phyloP scores from a whole-genome alignment of 148 eudicot genomes.

The Dysphania ambrosioides region DNA sequence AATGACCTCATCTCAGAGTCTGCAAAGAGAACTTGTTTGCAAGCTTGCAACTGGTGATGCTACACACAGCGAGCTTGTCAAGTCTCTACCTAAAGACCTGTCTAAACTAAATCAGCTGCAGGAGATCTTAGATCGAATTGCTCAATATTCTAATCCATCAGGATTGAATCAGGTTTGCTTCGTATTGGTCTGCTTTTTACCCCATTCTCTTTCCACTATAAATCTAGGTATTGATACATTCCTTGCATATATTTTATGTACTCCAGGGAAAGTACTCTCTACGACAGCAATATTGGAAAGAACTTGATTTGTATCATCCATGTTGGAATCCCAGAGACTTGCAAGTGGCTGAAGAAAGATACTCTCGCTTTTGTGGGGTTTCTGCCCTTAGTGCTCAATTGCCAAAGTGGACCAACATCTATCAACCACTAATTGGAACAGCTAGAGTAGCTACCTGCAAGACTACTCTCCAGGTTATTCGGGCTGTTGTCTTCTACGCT shows the following conservation, averaged over 20 bases:
- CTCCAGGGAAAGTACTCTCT: slow-evolving; percentile 85
- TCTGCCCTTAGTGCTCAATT: slow-evolving; percentile 79
- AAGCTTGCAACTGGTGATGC: slow-evolving; percentile 89
- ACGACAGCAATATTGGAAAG: slow-evolving; percentile 72
- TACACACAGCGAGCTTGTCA: slow-evolving; percentile 86
- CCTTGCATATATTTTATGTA: neutral
- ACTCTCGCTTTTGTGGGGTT: slow-evolving; percentile 66
- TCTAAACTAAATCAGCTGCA: slow-evolving; percentile 60
- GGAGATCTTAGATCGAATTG: slow-evolving; percentile 64
- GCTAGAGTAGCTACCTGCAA: slow-evolving; percentile 82
- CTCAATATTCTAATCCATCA: slow-evolving; percentile 82
- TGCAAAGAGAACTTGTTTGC: slow-evolving; percentile 79
- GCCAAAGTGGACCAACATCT: slow-evolving; percentile 81
- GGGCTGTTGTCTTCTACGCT: slow-evolving; percentile 70
- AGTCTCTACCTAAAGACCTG: slow-evolving; percentile 81
- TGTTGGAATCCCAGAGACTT: slow-evolving; percentile 87
- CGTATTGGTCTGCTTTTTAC: neutral
- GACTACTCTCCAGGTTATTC: slow-evolving; percentile 56
- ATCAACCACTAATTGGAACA: slow-evolving; percentile 65
- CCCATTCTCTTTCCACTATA: neutral
- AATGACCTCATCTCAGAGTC: slow-evolving; percentile 53
- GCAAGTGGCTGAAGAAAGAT: slow-evolving; percentile 91
- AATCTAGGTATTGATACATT: slow-evolving; percentile 6
- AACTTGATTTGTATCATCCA: slow-evolving; percentile 90
- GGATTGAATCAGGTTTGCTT: slow-evolving; percentile 85